Conservation (phyloP, 2,329 filamentous ascomycete species). For the Penicillium sp. region DNA sequence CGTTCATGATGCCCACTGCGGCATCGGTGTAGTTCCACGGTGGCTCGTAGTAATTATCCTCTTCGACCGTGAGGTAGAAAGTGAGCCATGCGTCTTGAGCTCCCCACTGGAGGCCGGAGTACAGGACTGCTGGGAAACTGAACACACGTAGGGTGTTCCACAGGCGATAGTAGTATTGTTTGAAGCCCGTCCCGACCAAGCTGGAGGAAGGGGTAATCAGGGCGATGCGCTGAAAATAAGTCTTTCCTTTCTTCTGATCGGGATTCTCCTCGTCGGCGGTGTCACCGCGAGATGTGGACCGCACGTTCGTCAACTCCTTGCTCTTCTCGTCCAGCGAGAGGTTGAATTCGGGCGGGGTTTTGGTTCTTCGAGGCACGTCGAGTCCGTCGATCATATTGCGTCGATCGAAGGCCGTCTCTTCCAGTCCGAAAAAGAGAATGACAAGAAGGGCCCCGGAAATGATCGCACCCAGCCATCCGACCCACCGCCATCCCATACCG, state of each 20-base stretch:
- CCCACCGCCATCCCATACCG: constrained; percentile 54
- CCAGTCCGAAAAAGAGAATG: constrained; percentile 52
- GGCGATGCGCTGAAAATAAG: constrained; percentile 56
- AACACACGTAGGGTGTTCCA: constrained; percentile 58
- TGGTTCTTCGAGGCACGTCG: constrained; percentile 4
- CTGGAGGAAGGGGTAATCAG: constrained; percentile 58
- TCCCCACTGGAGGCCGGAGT: constrained; percentile 59
- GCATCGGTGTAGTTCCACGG: constrained; percentile 58
- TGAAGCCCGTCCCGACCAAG: constrained; percentile 52
- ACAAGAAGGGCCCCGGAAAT: constrained; percentile 50
- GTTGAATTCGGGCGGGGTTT: constrained; percentile 2
- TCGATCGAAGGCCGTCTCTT: constrained; percentile 48
- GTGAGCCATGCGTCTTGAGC: constrained; percentile 60
- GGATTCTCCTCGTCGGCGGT: constrained; percentile 12
- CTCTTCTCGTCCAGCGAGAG: constrained; percentile 4
- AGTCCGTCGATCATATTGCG: constrained; percentile 9
- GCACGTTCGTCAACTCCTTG: not conserved
- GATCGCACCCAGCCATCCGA: constrained; percentile 53
- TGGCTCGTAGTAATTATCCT: constrained; percentile 54
- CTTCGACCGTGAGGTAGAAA: constrained; percentile 59
- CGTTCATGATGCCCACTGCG: constrained; percentile 56
- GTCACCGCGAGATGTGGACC: not conserved
- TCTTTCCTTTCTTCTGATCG: constrained; percentile 38
- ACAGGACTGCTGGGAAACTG: constrained; percentile 57
- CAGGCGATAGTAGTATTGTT: constrained; percentile 54